These are phyloP conservation scores for Phytophthora sojae DNA, from an alignment of 352 stramenopile genomes.

Conservation along the genomic window DNA sequence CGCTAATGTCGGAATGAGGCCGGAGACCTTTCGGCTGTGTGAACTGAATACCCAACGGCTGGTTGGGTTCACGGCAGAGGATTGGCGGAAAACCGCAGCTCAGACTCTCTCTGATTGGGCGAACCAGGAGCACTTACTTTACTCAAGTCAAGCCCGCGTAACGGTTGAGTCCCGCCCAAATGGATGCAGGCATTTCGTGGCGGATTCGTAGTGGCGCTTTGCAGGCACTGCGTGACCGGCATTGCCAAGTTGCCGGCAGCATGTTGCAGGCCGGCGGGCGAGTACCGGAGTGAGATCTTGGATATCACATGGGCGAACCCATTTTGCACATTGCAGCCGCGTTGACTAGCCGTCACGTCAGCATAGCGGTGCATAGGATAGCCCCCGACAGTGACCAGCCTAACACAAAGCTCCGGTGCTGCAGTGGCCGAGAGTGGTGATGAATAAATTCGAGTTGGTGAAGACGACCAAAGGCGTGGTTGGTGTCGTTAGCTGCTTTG, in stretches of 20 bases:
- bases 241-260: not conserved
- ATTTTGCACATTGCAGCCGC: constrained; percentile 2
- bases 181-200: not conserved
- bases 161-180: not conserved
- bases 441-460: too few relatives aligned
- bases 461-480: too few relatives aligned
- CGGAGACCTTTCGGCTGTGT: not conserved
- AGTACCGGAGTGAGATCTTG: constrained; percentile 6
- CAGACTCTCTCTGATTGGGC: not conserved
- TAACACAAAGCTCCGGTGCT: too few relatives aligned
- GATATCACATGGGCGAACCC: constrained; percentile 25
- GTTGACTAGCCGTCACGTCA: not conserved
- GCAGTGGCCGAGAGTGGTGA: too few relatives aligned
- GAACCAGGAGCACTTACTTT: not conserved
- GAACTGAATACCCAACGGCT: constrained; percentile 26
- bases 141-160: not conserved
- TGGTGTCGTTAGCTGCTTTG: too few relatives aligned
- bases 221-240: too few relatives aligned
- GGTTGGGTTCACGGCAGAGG: constrained; percentile 4
- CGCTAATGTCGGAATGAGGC: constrained; percentile 19
- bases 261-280: not conserved
- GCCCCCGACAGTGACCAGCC: not conserved
- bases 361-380: not conserved
- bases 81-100: constrained; percentile 21
- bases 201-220: too few relatives aligned